Percentiles rank a stretch among this genome's conserved stretches.
These are phyloP conservation scores for Fusarium agapanthi DNA, from an alignment of 2,329 filamentous ascomycete species.

Conservation along the genomic window DNA sequence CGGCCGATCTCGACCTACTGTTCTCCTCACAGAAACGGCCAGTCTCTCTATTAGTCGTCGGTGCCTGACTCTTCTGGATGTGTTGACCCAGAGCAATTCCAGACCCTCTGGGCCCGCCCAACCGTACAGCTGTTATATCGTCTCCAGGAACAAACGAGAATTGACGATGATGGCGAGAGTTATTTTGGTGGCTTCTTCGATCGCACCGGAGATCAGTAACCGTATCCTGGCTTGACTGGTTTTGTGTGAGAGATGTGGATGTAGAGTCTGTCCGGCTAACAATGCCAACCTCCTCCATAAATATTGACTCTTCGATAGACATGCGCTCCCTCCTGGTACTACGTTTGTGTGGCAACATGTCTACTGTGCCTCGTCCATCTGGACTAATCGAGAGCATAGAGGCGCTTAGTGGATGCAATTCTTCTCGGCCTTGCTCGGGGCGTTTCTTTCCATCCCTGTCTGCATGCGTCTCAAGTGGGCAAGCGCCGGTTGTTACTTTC, in stretches of 20 bases:
- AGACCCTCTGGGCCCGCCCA: neutral
- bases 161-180: constrained; percentile 32
- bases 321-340: constrained; percentile 6
- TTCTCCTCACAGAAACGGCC: neutral
- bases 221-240: neutral
- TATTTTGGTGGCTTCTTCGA: neutral
- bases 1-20: constrained; percentile 27
- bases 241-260: neutral
- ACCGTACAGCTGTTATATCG: constrained; percentile 22
- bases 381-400: neutral
- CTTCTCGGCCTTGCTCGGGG: constrained; percentile 2
- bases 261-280: neutral
- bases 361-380: neutral
- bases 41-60: neutral
- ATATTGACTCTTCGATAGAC: neutral
- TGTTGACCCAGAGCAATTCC: neutral
- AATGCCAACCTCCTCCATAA: neutral
- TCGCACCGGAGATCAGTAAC: neutral
- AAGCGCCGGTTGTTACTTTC: neutral
- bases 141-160: constrained; percentile 45
- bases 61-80: neutral
- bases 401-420: neutral
- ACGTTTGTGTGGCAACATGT: neutral
- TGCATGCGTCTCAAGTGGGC: constrained; percentile 1
- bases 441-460: neutral